These are phyloP conservation scores for Chaetomium fimeti DNA, from an alignment of 495 filamentous ascomycete genomes.

Conservation along the genomic window DNA sequence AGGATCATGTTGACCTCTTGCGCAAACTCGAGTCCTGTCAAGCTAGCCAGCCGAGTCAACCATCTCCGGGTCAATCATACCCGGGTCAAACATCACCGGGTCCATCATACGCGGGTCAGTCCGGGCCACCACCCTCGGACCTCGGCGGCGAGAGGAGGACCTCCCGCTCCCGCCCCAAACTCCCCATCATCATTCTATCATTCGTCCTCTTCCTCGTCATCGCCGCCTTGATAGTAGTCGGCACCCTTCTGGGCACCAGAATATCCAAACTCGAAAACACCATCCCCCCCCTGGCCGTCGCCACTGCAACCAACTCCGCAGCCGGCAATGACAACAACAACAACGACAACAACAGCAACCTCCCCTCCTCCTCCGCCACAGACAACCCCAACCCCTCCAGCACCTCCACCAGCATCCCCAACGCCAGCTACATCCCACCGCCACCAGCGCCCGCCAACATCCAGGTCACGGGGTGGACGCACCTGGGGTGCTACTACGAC, in stretches of 20 bases:
- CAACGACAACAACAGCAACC: neutral
- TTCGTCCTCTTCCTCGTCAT: slow-evolving; percentile 1
- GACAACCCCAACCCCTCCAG: neutral
- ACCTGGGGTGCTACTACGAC: slow-evolving; percentile 16
- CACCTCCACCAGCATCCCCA: neutral
- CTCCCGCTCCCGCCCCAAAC: neutral
- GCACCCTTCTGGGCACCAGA: neutral
- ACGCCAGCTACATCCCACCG: neutral
- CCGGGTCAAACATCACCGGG: no score
- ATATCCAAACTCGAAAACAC: neutral
- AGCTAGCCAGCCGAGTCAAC: no score
- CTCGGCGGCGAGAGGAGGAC: no score
- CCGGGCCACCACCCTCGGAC: neutral
- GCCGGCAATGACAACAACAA: neutral
- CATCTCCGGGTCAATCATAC: no score
- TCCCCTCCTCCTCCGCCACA: neutral
- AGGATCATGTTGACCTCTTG: neutral
- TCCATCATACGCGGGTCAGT: no score
- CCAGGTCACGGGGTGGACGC: slow-evolving; percentile 4
- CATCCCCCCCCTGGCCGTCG: neutral
- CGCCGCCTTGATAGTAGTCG: neutral
- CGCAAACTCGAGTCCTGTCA: neutral
- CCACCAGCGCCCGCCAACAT: neutral
- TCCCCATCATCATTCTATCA: slow-evolving; percentile 6
- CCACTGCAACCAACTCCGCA: neutral